These are phyloP conservation scores for Sporodiniella umbellata DNA, from an alignment of 371 early-diverging fungal genomes.

Conservation along the genomic window DNA sequence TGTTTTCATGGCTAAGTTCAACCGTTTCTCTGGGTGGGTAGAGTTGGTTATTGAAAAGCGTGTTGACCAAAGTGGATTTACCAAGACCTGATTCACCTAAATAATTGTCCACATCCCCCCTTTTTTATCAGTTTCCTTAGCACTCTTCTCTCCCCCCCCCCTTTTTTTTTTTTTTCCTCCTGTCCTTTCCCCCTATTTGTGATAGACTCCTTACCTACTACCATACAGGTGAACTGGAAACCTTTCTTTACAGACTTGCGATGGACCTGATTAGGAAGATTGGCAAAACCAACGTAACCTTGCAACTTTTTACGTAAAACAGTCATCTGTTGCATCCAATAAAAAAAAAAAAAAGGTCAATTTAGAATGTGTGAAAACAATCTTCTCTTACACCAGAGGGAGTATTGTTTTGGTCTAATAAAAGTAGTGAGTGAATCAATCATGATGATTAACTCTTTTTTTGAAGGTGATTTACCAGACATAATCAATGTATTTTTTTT, in stretches of 20 bases:
- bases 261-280: conserved; percentile 98
- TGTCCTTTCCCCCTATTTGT: background rate
- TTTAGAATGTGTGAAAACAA: too few species aligned
- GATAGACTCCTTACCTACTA: conserved; percentile 73
- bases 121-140: too few species aligned
- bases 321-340: conserved; percentile 35
- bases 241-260: conserved; percentile 98
- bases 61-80: conserved; percentile 99
- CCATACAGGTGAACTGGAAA: conserved; percentile 98
- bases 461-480: conserved; percentile 26
- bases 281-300: conserved; percentile 97
- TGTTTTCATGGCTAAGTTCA: conserved; percentile 79
- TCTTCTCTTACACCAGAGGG: conserved; percentile 34
- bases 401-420: conserved; percentile 31
- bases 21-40: conserved; percentile 85
- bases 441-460: too few species aligned
- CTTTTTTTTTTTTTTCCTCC: background rate
- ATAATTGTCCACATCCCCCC: conserved; percentile 7
- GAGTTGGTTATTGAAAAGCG: conserved; percentile 93
- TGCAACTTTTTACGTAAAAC: conserved; percentile 76
- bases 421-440: too few species aligned
- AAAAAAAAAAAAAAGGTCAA: conserved; percentile 3
- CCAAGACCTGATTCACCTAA: conserved; percentile 97
- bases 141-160: too few species aligned
- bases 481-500: conserved; percentile 3